Conservation (phyloP, 2,329 filamentous ascomycete species). For the Colletotrichum scovillei region DNA sequence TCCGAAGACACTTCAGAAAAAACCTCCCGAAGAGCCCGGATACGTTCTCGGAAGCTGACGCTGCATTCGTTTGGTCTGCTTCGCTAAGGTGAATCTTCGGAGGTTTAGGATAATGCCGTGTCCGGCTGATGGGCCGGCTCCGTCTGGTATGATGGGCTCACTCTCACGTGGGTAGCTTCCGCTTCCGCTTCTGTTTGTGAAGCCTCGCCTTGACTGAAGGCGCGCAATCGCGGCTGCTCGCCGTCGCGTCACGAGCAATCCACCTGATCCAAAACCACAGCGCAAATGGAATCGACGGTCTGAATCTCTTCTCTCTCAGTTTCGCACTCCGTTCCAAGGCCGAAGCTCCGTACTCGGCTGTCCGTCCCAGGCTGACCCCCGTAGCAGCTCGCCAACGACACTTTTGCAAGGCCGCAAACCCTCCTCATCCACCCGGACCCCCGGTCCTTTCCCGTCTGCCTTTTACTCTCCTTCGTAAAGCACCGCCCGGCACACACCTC, state of each 20-base stretch:
- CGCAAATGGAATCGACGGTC: no score
- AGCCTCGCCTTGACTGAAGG: neutral
- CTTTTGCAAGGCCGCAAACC: neutral
- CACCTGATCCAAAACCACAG: neutral
- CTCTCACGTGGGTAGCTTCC: neutral
- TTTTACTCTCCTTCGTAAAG: neutral
- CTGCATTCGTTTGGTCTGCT: neutral
- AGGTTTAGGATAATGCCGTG: neutral
- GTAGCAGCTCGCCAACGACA: neutral
- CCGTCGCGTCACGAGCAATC: neutral
- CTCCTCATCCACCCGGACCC: neutral
- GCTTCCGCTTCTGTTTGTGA: no score
- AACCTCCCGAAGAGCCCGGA: neutral
- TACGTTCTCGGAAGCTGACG: neutral
- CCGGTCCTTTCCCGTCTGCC: neutral
- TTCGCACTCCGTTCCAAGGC: neutral
- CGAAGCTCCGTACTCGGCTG: neutral
- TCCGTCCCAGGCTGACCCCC: neutral
- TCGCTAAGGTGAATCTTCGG: neutral
- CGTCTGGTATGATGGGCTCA: neutral
- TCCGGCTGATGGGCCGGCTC: neutral
- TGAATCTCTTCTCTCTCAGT: neutral
- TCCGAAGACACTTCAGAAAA: neutral
- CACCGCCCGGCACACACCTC: conserved; percentile 9
- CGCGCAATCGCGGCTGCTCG: neutral